phyloP scores from a whole-genome alignment of 2,329 filamentous ascomycete species.

The Cercospora beticola region DNA sequence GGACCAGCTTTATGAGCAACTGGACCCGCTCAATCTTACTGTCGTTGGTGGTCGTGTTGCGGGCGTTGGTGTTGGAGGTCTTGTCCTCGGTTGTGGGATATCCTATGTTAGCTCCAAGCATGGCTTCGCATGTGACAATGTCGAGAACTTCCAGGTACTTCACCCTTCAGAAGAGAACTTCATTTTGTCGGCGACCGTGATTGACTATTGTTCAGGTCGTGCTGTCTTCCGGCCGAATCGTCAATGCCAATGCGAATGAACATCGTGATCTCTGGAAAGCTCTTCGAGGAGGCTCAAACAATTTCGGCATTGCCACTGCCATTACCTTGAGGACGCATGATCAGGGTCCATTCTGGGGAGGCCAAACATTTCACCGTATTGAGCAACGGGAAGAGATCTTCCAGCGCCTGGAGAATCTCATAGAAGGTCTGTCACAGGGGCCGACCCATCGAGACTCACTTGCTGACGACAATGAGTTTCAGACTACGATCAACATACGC shows the following conservation, averaged over 20 bases:
- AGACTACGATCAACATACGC: neutral
- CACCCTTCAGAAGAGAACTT: no score
- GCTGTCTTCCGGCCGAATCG: slow-evolving; percentile 25
- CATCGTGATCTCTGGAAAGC: slow-evolving; percentile 25
- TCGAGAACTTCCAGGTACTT: slow-evolving; percentile 23
- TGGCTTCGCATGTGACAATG: slow-evolving; percentile 21
- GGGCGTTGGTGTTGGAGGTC: slow-evolving; percentile 33
- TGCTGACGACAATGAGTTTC: neutral
- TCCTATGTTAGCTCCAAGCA: neutral
- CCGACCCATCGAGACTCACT: neutral
- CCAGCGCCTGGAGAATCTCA: neutral
- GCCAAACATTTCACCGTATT: slow-evolving; percentile 14
- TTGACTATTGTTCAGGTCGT: slow-evolving; percentile 24
- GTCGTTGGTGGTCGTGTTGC: slow-evolving; percentile 26
- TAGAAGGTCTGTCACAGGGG: neutral
- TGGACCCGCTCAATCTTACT: slow-evolving; percentile 19
- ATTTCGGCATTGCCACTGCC: slow-evolving; percentile 28
- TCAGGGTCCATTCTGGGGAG: slow-evolving; percentile 25
- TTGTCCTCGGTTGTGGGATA: slow-evolving; percentile 18
- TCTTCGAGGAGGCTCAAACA: slow-evolving; percentile 25
- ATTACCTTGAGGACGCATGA: slow-evolving; percentile 19
- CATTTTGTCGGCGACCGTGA: no score
- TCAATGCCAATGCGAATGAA: slow-evolving; percentile 28
- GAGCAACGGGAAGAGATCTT: neutral
- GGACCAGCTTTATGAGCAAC: slow-evolving; percentile 19